Conservation (phyloP, 2,329 filamentous ascomycete genomes). For the Alternaria brassicae region DNA sequence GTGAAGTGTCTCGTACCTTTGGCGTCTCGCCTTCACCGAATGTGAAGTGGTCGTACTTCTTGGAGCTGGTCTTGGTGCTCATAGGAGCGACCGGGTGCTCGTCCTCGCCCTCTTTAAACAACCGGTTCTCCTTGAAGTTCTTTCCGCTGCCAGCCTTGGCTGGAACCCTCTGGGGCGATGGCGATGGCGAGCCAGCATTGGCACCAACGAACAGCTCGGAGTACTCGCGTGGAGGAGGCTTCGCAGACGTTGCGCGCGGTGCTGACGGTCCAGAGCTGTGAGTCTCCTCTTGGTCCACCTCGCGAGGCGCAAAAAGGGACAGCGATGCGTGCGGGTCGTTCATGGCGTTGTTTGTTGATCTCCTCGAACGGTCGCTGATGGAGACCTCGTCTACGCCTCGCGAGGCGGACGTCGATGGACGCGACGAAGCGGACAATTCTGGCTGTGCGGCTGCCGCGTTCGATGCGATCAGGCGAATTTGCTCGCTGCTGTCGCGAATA, state of each 20-base stretch:
- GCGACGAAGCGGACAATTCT: constrained; percentile 39
- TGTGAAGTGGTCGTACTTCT: constrained; percentile 86
- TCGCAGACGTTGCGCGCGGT: constrained; percentile 70
- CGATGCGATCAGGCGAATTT: constrained; percentile 75
- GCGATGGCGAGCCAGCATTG: constrained; percentile 50
- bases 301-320: constrained; percentile 75
- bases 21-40: constrained; percentile 69
- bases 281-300: constrained; percentile 63
- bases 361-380: constrained; percentile 51
- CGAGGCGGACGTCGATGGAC: constrained; percentile 44
- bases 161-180: constrained; percentile 53
- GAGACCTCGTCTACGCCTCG: constrained; percentile 42
- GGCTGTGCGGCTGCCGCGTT: constrained; percentile 57
- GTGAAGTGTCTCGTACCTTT: constrained; percentile 57
- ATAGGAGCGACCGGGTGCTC: constrained; percentile 31
- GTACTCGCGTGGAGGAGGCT: constrained; percentile 70
- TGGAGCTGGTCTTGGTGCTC: constrained; percentile 71
- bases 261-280: constrained; percentile 61
- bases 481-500: constrained; percentile 84
- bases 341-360: constrained; percentile 48
- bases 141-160: constrained; percentile 58
- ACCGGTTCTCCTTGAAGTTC: constrained; percentile 60
- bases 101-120: constrained; percentile 65
- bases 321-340: constrained; percentile 68
- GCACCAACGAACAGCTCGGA: constrained; percentile 72